phyloP scores from a whole-genome alignment of 805 yeast species.

The Middelhovenomyces tepae region DNA sequence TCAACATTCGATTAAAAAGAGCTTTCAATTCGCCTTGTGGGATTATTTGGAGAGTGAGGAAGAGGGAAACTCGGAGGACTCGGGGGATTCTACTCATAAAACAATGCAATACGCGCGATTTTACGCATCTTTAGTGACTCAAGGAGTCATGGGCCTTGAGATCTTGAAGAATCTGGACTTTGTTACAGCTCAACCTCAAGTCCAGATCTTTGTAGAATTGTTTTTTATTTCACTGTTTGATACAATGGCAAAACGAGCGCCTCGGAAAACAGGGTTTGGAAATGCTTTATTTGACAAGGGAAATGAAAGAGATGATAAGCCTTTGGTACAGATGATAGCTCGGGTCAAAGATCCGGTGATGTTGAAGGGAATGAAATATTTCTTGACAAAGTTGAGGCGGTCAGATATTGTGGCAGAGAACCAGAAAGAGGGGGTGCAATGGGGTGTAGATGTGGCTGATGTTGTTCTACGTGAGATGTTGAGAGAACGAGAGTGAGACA shows the following conservation, averaged over 20 bases:
- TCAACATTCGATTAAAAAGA: constrained; percentile 60
- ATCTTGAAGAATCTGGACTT: constrained; percentile 66
- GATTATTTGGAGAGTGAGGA: constrained; percentile 59
- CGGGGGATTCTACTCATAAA: constrained; percentile 36
- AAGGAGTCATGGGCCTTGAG: constrained; percentile 65
- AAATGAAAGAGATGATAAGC: constrained; percentile 36
- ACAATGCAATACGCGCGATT: constrained; percentile 70
- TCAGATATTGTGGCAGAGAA: constrained; percentile 41
- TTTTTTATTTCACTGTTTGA: constrained; percentile 61
- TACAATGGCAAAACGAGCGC: constrained; percentile 25
- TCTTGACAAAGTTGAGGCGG: constrained; percentile 40
- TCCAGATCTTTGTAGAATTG: constrained; percentile 63
- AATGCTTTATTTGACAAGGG: constrained; percentile 17
- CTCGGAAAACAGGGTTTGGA: constrained; percentile 12
- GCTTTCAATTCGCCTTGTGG: constrained; percentile 87
- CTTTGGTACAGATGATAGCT: constrained; percentile 39
- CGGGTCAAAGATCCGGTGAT: constrained; percentile 52
- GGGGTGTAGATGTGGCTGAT: constrained; percentile 58
- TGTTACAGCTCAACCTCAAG: constrained; percentile 52
- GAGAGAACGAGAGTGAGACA: no score
- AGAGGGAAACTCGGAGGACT: constrained; percentile 37
- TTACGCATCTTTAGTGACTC: constrained; percentile 67
- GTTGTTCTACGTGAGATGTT: no score
- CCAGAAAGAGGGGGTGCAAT: constrained; percentile 48
- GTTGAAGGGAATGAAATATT: constrained; percentile 59